Evolutionary conservation across 305 asterid genomes (phyloP), one percentile per base, ranked within the genome.

Genomic region (Ruellia speciosa): DNA sequence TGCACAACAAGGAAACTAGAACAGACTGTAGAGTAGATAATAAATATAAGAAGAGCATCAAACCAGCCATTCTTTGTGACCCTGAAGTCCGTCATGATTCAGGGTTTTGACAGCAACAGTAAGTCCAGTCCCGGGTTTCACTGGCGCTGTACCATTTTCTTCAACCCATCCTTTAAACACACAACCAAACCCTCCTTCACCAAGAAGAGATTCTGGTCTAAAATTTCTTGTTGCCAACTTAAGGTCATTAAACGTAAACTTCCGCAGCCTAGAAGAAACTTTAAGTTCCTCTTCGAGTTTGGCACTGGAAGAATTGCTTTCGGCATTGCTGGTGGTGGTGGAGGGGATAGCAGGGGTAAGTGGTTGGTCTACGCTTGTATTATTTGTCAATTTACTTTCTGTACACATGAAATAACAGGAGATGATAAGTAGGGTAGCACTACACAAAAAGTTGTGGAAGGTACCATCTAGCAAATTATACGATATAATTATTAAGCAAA

Each of bases 1-100:
- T 20, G 39, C 18, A 13, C 37, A 40, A 10, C 52, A 24, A 43
- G 39, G 20, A 0, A 7, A 54, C 28, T 33, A 47, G 50, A 49
- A 49, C 37, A 43, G 10, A 51, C 2, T 18, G 18, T 39, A 58
- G 49, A 12, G 16, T 2, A 11, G 1, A 43, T 43, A 7, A 43
- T n/a, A 14, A 43, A 65, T 46, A 14, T 8, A 56, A 60, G 43
- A 69, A 69, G 71, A 6, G 70, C 20, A 56, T 56, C 85, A n/a
- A 51, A 86, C 95, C 85, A 86, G 92, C 95, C 92, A 86, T 74
- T 85, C 95, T 79, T 72, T 83, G 84, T 85, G 95, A 63, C 95
- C 95, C 83, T 85, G 95, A 69, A 83, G 81, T 13, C 92, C 95
- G 9, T 85, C 95, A 9, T 83, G 92, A 66, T 79, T 83, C 40